Base-by-base conservation (phyloP, 495 filamentous ascomycete genomes). In the Daldinia concentrica region DNA sequence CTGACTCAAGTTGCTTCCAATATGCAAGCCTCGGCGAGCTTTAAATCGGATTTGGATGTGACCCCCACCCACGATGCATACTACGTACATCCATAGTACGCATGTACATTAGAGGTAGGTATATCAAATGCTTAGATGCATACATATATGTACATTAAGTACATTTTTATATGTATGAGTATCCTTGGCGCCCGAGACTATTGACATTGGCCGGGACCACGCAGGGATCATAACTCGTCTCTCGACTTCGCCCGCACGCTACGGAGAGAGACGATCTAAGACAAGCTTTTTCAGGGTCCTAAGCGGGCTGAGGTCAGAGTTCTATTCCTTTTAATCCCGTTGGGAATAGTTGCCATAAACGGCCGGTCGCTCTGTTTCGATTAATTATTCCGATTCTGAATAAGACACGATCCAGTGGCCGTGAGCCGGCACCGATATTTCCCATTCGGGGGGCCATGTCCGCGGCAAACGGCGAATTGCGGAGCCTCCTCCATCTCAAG, bases 111-210 rank as follows among this genome's bases (percentile, higher is more conserved):
- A 41, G 26, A 27, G 26, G 26, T 27, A 27, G 26, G 26, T 27
- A 27, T 27, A 27, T 27, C 26, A 27, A 2, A 4, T 27, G 26
- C 26, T 27, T 27, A 41, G 26, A 27, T 27, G 4, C 26, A 27
- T 27, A 27, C 26, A 27, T 4, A 54, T 3, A 7, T 30, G 26
- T 22, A 1, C 30, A 32, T n/a, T n/a, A n/a, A n/a, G n/a, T 56
- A 59, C 15, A 62, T 48, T 26, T 26, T 34, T 4, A 51, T 26
- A 27, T 32, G 14, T 34, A 56, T 55, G 36, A 15, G 39, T 51
- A 45, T 60, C 39, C 36, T 67, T 73, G 63, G 62, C 65, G 65
- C 56, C 65, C 43, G 56, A 58, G 65, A 69, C 65, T 73, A 73
- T 73, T 62, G 65, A 69, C 70, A 73, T 73, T 62, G 65, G 66